Evolutionary conservation across 805 yeast species (phyloP).

Genomic region (Cyberlindnera misumaiensis): DNA sequence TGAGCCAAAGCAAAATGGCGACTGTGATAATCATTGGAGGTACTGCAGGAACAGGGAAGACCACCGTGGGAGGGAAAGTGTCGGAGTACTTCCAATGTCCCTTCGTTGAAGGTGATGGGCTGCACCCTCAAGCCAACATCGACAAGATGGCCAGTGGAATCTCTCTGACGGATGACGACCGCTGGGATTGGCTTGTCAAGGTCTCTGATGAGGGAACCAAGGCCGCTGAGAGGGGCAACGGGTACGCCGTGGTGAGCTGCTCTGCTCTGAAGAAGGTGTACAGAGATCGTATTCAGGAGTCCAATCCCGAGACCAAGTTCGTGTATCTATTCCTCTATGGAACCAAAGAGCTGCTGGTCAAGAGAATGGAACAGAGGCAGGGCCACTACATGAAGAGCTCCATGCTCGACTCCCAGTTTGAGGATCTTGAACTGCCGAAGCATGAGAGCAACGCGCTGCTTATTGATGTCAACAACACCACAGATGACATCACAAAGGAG

Average conservation of each 20-base stretch:
- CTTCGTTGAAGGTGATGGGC: slow-evolving; percentile 79
- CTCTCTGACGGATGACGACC: slow-evolving; percentile 82
- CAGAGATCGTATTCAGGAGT: slow-evolving; percentile 49
- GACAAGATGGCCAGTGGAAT: slow-evolving; percentile 77
- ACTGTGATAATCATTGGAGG: slow-evolving; percentile 72
- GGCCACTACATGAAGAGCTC: slow-evolving; percentile 83
- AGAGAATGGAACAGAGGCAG: slow-evolving; percentile 56
- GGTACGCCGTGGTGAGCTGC: slow-evolving; percentile 58
- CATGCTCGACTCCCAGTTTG: slow-evolving; percentile 78
- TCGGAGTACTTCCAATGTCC: slow-evolving; percentile 40
- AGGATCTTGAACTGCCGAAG: slow-evolving; percentile 65
- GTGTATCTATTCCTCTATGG: slow-evolving; percentile 65
- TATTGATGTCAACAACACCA: slow-evolving; percentile 25
- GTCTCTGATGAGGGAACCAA: slow-evolving; percentile 38
- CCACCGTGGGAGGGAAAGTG: slow-evolving; percentile 61
- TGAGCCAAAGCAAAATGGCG: slow-evolving; percentile 1
- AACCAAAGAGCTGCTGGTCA: slow-evolving; percentile 48
- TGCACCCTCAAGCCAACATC: slow-evolving; percentile 68
- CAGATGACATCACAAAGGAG: slow-evolving; percentile 10
- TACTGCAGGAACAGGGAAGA: slow-evolving; percentile 94
- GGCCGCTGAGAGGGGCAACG: slow-evolving; percentile 27
- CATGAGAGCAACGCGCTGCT: slow-evolving; percentile 26
- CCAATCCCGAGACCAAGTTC: slow-evolving; percentile 33
- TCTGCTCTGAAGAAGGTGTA: slow-evolving; percentile 76
- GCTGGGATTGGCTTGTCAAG: slow-evolving; percentile 80